Percentiles rank a stretch among this genome's conserved stretches.
Evolutionary conservation across 805 yeast species (phyloP).

Genomic region (Lipomyces oligophaga): DNA sequence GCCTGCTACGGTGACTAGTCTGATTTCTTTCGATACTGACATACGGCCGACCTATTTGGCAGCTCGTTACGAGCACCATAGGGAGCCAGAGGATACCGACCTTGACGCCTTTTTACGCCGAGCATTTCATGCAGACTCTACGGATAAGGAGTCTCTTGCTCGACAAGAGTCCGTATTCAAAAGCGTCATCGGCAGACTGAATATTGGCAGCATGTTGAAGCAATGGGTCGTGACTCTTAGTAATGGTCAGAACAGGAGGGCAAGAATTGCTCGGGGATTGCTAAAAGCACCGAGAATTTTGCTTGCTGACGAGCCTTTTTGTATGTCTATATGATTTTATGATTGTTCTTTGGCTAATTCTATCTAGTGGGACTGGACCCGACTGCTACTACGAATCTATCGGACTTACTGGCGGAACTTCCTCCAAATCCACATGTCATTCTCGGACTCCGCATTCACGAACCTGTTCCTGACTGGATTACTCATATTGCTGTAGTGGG

Average conservation of each 20-base stretch:
- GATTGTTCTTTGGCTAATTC: neutral
- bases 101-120: constrained; percentile 55
- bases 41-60: constrained; percentile 62
- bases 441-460: constrained; percentile 74
- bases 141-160: constrained; percentile 37
- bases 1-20: constrained; percentile 46
- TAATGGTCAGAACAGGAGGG: constrained; percentile 91
- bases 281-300: constrained; percentile 61
- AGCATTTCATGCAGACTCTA: constrained; percentile 45
- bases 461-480: constrained; percentile 74
- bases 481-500: constrained; percentile 64
- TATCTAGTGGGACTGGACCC: constrained; percentile 73
- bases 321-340: constrained; percentile 5
- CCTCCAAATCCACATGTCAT: constrained; percentile 55
- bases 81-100: constrained; percentile 77
- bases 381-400: constrained; percentile 56
- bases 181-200: constrained; percentile 48
- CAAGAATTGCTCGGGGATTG: constrained; percentile 75
- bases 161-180: constrained; percentile 34
- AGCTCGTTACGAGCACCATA: constrained; percentile 83
- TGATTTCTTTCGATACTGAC: constrained; percentile 47
- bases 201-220: constrained; percentile 50
- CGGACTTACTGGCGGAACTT: constrained; percentile 47
- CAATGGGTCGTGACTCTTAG: constrained; percentile 84
- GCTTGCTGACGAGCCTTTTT: constrained; percentile 84